A percentile compares a stretch with the other conserved stretches of the same genome.
Evolutionary conservation across 192 early-diverging fungal genomes (phyloP).

Genomic region (Irineochytrium annulatum): DNA sequence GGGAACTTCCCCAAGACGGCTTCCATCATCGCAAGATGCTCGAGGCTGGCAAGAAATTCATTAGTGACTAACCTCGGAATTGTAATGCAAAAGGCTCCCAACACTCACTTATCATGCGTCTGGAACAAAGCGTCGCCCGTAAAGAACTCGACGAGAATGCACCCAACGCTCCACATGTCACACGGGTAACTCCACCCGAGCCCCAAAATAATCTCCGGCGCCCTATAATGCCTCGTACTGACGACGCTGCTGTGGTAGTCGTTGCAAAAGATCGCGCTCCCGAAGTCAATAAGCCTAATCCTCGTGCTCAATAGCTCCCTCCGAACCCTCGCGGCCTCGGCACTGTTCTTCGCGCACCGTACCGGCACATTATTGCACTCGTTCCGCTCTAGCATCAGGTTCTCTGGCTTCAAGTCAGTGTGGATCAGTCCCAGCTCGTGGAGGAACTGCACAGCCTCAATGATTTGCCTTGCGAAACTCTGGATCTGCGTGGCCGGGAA

Average conservation of each 20-base stretch:
- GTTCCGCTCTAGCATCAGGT: slow-evolving; percentile 67
- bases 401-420: slow-evolving; percentile 97
- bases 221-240: slow-evolving; percentile 92
- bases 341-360: too few species aligned
- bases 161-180: slow-evolving; percentile 97
- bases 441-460: slow-evolving; percentile 85
- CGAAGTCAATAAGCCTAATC: slow-evolving; percentile 94
- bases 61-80: slow-evolving; percentile 1
- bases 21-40: slow-evolving; percentile 98
- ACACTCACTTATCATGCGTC: slow-evolving; percentile 82
- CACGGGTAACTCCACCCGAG: slow-evolving; percentile 94
- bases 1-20: slow-evolving; percentile 77
- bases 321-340: too few species aligned
- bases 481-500: slow-evolving; percentile 84
- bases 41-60: slow-evolving; percentile 46
- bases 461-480: slow-evolving; percentile 77
- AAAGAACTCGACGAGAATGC: slow-evolving; percentile 91
- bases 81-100: background rate
- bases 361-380: too few species aligned
- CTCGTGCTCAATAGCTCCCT: slow-evolving; percentile 66
- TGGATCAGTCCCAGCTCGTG: slow-evolving; percentile 85
- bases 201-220: slow-evolving; percentile 93
- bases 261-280: slow-evolving; percentile 87
- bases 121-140: slow-evolving; percentile 96
- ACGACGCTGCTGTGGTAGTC: slow-evolving; percentile 91